Conservation (phyloP, 768 basidiomycete species). For the Lactarius quietus region DNA sequence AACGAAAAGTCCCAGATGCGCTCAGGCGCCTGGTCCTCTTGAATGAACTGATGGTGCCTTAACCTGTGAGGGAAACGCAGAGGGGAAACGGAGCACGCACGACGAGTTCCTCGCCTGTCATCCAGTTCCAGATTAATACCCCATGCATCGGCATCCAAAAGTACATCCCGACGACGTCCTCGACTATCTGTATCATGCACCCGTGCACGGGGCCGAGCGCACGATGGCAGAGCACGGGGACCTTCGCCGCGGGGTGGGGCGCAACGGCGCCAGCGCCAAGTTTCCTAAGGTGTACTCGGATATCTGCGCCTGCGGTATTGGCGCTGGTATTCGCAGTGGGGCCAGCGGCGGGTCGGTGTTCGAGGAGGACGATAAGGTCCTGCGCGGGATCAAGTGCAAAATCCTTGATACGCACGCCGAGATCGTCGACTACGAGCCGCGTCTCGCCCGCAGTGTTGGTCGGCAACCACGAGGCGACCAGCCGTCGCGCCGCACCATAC, state of each 20-base stretch:
- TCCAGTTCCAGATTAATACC: slow-evolving; percentile 53
- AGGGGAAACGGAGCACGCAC: too few relatives aligned
- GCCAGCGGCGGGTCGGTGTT: slow-evolving; percentile 4
- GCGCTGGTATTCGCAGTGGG: background rate
- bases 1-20: slow-evolving; percentile 45
- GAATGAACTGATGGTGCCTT: slow-evolving; percentile 38
- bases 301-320: background rate
- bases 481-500: slow-evolving; percentile 23
- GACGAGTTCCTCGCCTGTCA: slow-evolving; percentile 38
- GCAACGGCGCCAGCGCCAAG: slow-evolving; percentile 36
- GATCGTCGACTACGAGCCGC: slow-evolving; percentile 32
- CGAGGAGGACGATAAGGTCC: slow-evolving; percentile 50
- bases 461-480: slow-evolving; percentile 33
- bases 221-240: slow-evolving; percentile 30
- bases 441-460: slow-evolving; percentile 15
- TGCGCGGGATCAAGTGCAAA: slow-evolving; percentile 67
- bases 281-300: slow-evolving; percentile 44
- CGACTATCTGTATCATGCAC: slow-evolving; percentile 48
- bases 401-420: slow-evolving; percentile 46
- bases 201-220: slow-evolving; percentile 30
- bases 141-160: slow-evolving; percentile 36
- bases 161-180: slow-evolving; percentile 52
- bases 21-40: slow-evolving; percentile 29
- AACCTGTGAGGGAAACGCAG: too few relatives aligned
- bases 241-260: slow-evolving; percentile 42